A percentile compares a stretch with the other conserved stretches of the same genome.
Conservation (phyloP, 2,329 filamentous ascomycete species). For the Neofusicoccum sp. region DNA sequence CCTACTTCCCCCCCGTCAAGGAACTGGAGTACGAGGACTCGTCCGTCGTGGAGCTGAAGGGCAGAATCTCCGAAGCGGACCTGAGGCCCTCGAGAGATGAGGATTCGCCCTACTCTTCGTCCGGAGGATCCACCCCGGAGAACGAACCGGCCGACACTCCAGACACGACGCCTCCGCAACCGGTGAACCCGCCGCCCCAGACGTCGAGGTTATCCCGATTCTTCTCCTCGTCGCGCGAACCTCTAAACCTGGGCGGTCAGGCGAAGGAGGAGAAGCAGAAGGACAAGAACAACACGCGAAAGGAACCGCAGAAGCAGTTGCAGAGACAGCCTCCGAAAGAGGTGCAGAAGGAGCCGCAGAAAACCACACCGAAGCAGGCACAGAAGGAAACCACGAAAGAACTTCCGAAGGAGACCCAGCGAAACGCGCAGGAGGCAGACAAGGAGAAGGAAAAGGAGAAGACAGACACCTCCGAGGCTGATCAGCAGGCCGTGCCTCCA, state of each 20-base stretch:
- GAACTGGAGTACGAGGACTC: constrained; percentile 32
- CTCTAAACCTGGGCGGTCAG: background rate
- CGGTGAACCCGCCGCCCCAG: background rate
- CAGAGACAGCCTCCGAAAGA: constrained; percentile 9
- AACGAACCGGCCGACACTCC: constrained; percentile 33
- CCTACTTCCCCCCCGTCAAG: constrained; percentile 40
- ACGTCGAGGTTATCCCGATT: constrained; percentile 27
- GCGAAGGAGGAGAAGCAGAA: background rate
- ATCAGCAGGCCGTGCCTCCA: constrained; percentile 15
- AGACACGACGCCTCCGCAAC: constrained; percentile 20
- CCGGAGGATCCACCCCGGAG: constrained; percentile 46
- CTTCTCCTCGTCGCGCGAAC: constrained; percentile 9
- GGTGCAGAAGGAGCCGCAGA: background rate
- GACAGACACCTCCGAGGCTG: constrained; percentile 6
- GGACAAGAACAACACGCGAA: constrained; percentile 2
- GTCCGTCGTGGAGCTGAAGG: constrained; percentile 29
- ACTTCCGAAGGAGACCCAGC: background rate
- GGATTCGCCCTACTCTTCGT: constrained; percentile 41
- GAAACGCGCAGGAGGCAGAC: background rate
- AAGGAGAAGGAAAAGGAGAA: constrained; percentile 13
- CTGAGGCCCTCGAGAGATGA: constrained; percentile 26
- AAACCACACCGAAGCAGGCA: background rate
- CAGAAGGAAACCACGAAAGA: background rate
- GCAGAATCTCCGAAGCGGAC: constrained; percentile 33
- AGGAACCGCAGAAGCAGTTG: background rate